Evolutionary conservation across 257 asterid species (phyloP).

Genomic region (Solanum ossicruentum): DNA sequence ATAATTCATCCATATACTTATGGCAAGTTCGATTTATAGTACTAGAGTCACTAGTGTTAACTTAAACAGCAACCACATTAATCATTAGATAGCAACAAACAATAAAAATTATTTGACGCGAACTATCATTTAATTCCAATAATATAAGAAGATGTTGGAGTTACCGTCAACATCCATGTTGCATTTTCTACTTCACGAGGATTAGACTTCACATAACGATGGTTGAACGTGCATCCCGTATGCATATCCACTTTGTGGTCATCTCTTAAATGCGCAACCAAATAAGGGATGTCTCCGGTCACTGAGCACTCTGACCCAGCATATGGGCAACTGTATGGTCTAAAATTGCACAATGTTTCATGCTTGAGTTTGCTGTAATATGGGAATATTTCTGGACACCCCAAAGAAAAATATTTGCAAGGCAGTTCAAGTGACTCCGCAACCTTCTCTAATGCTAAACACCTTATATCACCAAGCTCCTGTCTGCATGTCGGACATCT

Average conservation of each 20-base stretch:
- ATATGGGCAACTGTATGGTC: constrained; percentile 65
- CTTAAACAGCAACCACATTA: neutral
- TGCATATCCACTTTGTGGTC: constrained; percentile 89
- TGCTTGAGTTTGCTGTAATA: constrained; percentile 74
- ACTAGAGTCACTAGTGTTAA: neutral
- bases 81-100: neutral
- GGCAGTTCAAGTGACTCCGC: constrained; percentile 79
- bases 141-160: constrained; percentile 5
- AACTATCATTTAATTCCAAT: neutral
- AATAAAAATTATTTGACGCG: neutral
- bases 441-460: constrained; percentile 78
- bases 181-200: constrained; percentile 86
- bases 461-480: constrained; percentile 85
- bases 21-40: neutral
- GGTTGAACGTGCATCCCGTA: constrained; percentile 67
- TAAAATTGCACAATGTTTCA: constrained; percentile 52
- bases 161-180: constrained; percentile 84
- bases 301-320: constrained; percentile 72
- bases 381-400: constrained; percentile 72
- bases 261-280: constrained; percentile 68
- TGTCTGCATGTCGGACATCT: constrained; percentile 88
- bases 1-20: neutral
- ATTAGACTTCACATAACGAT: constrained; percentile 70
- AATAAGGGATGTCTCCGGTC: constrained; percentile 55
- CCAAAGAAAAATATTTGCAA: constrained; percentile 63